Conservation (phyloP, 768 basidiomycete genomes). For the Boletus subcaerulescens region DNA sequence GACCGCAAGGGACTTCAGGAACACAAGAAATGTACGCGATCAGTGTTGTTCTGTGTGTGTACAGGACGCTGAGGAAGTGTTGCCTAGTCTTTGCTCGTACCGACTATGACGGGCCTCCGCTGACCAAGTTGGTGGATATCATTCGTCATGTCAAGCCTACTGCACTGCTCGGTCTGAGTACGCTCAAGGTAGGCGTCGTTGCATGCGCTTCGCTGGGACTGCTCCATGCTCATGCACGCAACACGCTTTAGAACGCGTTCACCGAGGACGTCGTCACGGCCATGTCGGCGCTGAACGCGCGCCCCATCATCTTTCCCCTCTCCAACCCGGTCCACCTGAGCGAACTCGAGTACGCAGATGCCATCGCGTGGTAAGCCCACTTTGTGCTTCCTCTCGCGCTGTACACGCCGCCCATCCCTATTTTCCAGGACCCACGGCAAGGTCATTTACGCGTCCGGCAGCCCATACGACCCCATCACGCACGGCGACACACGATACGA, state of each 20-base stretch:
- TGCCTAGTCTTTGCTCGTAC: slow-evolving; percentile 63
- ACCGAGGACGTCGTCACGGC: slow-evolving; percentile 55
- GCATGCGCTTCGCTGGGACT: neutral
- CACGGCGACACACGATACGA: slow-evolving; percentile 48
- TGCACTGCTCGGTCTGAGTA: slow-evolving; percentile 73
- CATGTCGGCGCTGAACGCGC: slow-evolving; percentile 62
- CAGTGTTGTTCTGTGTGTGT: neutral
- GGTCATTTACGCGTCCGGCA: slow-evolving; percentile 71
- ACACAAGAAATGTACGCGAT: slow-evolving; percentile 65
- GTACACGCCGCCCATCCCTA: no score
- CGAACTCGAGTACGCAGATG: slow-evolving; percentile 61
- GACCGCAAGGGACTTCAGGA: slow-evolving; percentile 64
- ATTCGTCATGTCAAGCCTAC: slow-evolving; percentile 73
- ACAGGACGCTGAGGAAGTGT: neutral
- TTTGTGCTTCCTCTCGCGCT: neutral
- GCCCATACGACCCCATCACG: slow-evolving; percentile 58
- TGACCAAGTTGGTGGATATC: slow-evolving; percentile 62
- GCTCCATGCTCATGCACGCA: neutral
- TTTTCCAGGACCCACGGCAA: slow-evolving; percentile 56
- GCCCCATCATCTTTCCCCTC: slow-evolving; percentile 81
- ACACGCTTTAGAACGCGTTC: slow-evolving; percentile 48
- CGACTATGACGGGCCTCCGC: slow-evolving; percentile 62
- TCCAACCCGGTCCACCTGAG: slow-evolving; percentile 67
- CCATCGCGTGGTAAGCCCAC: slow-evolving; percentile 48
- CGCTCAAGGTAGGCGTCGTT: slow-evolving; percentile 34